phyloP scores from a whole-genome alignment of 305 asterid genomes.

The Petunia hybrid region DNA sequence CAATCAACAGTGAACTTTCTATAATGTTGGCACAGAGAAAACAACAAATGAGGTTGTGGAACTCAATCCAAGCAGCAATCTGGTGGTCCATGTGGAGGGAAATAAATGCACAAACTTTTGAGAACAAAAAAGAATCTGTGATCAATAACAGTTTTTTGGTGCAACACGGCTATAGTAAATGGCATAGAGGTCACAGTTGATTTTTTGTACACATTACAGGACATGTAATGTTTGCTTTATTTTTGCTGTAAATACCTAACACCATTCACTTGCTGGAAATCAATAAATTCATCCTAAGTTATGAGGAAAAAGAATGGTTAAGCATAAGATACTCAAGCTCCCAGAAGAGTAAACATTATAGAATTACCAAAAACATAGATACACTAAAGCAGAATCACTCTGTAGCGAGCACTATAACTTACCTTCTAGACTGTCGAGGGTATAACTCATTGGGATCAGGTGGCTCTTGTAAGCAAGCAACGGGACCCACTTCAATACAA shows the following conservation, averaged over 20 bases:
- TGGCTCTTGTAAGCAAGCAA: conserved; percentile 94
- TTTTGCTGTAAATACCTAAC: conserved; percentile 5
- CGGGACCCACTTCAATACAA: conserved; percentile 98
- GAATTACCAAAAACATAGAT: neutral
- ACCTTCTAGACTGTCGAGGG: conserved; percentile 95
- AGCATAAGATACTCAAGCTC: conserved; percentile 12
- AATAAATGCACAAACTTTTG: neutral
- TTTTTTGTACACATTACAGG: neutral
- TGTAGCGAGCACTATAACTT: conserved; percentile 41
- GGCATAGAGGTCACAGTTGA: neutral
- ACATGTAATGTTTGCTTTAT: neutral
- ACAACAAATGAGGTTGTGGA: neutral
- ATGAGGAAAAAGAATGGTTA: neutral
- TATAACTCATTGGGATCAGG: conserved; percentile 97
- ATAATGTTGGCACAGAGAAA: conserved; percentile 5
- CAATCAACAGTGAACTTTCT: neutral
- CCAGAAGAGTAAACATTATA: neutral
- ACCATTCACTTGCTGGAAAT: conserved; percentile 2
- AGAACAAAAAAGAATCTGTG: neutral
- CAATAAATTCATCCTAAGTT: neutral
- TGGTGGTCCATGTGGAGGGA: conserved; percentile 18
- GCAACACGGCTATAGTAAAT: neutral
- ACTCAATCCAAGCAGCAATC: conserved; percentile 1
- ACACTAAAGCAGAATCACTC: conserved; percentile 1
- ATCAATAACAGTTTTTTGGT: neutral